Percentiles rank a stretch among this genome's conserved stretches.
phyloP scores from a whole-genome alignment of 208 protist genomes.

The Trypanosomatidae sp. region DNA sequence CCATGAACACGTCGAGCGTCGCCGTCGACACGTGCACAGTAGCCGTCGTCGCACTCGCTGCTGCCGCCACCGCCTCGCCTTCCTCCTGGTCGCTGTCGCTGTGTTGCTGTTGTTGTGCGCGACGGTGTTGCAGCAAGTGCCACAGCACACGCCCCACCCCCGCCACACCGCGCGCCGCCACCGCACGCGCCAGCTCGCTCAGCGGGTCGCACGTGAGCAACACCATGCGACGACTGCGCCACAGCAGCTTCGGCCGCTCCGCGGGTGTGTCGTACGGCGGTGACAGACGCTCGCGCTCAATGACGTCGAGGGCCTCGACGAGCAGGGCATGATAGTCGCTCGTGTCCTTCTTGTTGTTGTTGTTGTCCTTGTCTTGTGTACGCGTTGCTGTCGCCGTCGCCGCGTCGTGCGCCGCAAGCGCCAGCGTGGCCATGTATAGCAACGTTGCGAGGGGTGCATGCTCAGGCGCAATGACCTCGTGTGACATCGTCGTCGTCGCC shows the following conservation, averaged over 20 bases:
- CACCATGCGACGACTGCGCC: constrained; percentile 22
- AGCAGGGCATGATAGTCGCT: no score
- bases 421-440: constrained; percentile 36
- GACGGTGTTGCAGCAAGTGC: not conserved
- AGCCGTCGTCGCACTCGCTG: not conserved
- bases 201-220: constrained; percentile 45
- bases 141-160: not conserved
- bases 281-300: constrained; percentile 35
- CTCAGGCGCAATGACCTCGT: constrained; percentile 16
- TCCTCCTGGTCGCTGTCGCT: no score
- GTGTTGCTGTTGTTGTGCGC: not conserved
- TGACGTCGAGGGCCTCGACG: constrained; percentile 27
- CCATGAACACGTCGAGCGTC: constrained; percentile 55
- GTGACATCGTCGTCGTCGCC: not conserved
- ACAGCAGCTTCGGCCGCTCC: constrained; percentile 38
- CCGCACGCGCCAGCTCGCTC: constrained; percentile 18
- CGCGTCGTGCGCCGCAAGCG: no score
- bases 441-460: constrained; percentile 22
- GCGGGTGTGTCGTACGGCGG: constrained; percentile 12
- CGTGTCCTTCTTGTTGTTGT: no score
- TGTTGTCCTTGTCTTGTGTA: no score
- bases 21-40: constrained; percentile 13
- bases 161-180: constrained; percentile 7
- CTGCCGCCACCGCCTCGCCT: no score
- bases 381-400: no score